Base-by-base conservation (phyloP, 371 early-diverging fungal species). In the Choanephora cucurbitarum region DNA sequence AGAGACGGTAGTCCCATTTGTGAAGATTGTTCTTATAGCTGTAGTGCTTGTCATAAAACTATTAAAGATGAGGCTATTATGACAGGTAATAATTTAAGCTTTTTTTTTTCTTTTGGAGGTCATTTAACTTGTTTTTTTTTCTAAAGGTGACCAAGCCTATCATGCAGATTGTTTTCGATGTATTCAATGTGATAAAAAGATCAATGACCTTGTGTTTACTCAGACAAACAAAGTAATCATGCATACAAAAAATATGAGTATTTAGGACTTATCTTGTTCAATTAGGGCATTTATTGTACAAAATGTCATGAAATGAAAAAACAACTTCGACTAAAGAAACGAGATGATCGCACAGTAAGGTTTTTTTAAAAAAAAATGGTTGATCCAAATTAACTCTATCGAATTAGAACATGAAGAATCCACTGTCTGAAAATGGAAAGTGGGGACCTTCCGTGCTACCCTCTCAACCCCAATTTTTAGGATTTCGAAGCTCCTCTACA, bases 31-130 rank as follows among this genome's bases (percentile, higher is more conserved):
- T 91, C 91, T 18, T 93, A 92, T 63, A 84, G 83, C 57, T 94
- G 95, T 67, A 82, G 85, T 59, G 73, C 84, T 22, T 95, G 95
- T 69, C 79, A 77, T 49, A 75, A 88, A 57, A 87, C 90, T 14
- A 95, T 95, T 49, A 84, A 84, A 18, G 93, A 92, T 58, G 94
- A 93, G 66, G 94, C 94, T 42, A 90, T 93, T 49, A 90, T 91
- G 76, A 95, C 94, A 41, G 90, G 89, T 80, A 70, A 13, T 14
- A 21, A 34, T 19, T 13, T 44, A 49, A 55, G 31, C 44, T 37
- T 28, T 23, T 10, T 18, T 18, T 23, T 40, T 41, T 34, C 11
- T 21, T n/a, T n/a, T n/a, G n/a, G n/a, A n/a, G n/a, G n/a, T n/a
- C n/a, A n/a, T n/a, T n/a, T n/a, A n/a, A n/a, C n/a, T n/a, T n/a